Conservation (phyloP, 2,329 filamentous ascomycete genomes). For the Gnomoniopsis smithogilvyi region DNA sequence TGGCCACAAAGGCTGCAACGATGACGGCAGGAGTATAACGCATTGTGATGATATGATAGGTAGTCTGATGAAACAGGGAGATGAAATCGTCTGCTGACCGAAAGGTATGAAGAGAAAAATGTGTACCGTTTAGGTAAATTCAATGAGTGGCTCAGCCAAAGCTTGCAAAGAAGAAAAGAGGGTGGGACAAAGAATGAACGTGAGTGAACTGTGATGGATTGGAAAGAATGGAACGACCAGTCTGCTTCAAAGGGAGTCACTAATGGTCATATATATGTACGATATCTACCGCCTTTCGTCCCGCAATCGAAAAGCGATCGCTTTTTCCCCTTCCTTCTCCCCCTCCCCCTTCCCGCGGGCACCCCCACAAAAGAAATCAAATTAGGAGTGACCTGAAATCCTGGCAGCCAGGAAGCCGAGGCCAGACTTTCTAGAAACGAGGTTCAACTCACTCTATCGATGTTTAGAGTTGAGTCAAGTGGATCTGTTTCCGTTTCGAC, state of each 20-base stretch:
- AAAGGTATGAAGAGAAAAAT: not conserved
- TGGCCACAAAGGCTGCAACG: slow-evolving; percentile 33
- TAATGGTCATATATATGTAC: not conserved
- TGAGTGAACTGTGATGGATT: not conserved
- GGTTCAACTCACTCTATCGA: not conserved
- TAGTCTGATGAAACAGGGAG: not conserved
- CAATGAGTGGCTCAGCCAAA: slow-evolving; percentile 6
- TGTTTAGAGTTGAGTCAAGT: not conserved
- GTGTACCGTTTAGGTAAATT: not conserved
- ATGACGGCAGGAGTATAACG: slow-evolving; percentile 28
- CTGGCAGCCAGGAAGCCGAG: not conserved
- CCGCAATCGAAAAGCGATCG: no score
- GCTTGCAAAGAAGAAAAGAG: not conserved
- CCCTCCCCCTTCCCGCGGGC: no score
- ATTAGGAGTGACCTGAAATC: not conserved
- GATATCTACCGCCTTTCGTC: no score
- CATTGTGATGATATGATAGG: slow-evolving; percentile 26
- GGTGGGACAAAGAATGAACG: not conserved
- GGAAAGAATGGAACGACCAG: not conserved
- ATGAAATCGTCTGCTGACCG: not conserved
- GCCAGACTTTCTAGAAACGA: not conserved
- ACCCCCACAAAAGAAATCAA: not conserved
- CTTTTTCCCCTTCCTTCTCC: no score
- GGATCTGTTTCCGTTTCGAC: not conserved
- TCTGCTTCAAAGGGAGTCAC: no score